Percentiles rank a stretch among this genome's conserved stretches.
Evolutionary conservation across 805 yeast species (phyloP).

Genomic region (Candida taoyuanica): DNA sequence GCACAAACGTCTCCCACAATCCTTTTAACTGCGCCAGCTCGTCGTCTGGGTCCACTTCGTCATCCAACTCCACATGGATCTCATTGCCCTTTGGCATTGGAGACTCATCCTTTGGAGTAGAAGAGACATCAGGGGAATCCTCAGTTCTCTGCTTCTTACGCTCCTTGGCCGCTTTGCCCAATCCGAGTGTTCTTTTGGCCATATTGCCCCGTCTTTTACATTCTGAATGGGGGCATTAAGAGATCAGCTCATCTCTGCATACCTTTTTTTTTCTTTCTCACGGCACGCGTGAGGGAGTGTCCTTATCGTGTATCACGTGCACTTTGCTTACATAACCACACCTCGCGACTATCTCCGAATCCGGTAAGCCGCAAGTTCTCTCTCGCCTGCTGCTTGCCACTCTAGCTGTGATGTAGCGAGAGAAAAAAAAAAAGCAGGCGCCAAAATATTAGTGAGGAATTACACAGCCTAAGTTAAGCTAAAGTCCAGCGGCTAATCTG

Average conservation of each 20-base stretch:
- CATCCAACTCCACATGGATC: conserved; percentile 63
- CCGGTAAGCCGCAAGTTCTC: no score
- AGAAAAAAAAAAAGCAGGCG: no score
- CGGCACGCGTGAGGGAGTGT: no score
- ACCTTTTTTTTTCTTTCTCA: no score
- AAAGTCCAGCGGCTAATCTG: no score
- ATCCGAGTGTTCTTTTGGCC: conserved; percentile 65
- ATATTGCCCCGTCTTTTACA: conserved; percentile 24
- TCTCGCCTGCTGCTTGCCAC: no score
- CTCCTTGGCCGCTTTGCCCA: conserved; percentile 53
- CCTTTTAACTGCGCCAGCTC: conserved; percentile 74
- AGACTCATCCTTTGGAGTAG: conserved; percentile 13
- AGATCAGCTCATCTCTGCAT: conserved; percentile 1
- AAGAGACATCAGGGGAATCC: conserved; percentile 11
- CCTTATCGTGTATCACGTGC: no score
- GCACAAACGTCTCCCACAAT: conserved; percentile 60
- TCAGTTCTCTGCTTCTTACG: conserved; percentile 36
- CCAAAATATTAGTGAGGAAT: no score
- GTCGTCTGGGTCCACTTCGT: conserved; percentile 68
- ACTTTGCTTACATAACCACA: no score
- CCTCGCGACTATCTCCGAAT: not conserved
- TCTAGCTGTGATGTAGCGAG: no score
- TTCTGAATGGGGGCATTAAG: not conserved
- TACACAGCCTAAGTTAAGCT: no score
- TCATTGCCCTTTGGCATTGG: conserved; percentile 34